Evolutionary conservation across 1,284 basidiomycete species (phyloP), one percentile per base, ranked within the genome.

Genomic region (Ustilago shanxiensis): DNA sequence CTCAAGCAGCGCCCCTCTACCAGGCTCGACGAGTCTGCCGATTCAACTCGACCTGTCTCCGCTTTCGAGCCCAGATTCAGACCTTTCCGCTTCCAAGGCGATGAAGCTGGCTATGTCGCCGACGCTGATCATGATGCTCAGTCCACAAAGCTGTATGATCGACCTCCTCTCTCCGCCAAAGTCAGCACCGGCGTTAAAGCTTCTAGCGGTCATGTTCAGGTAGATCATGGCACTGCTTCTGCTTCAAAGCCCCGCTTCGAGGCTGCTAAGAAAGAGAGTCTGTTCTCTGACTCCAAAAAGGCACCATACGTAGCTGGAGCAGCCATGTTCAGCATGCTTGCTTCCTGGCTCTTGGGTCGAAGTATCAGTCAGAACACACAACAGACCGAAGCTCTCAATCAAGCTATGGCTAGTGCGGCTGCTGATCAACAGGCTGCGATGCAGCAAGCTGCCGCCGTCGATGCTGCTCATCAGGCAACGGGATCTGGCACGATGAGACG

Each of bases 101-200:
- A 65, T 22, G 54, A 65, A 18, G 50, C 26, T 28, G 68, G 68
- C 33, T 71, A 71, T 41, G 35, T 31, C 26, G 59, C 39, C n/a
- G 68, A 71, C 29, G 49, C 44, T 35, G 68, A 71, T 31, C 41
- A 20, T 20, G 58, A 47, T 10, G 0, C 18, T 11, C 33, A 29
- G 1, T 0, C 8, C 3, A 18, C 33, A 39, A 71, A 41, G 29
- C 26, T 20, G 4, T 58, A 65, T 54, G 44, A 50, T 1, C n/a
- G 49, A 22, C 62, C 61, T 44, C 41, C 41, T 44, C 20, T 22
- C 20, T 44, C 41, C 8, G 20, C 41, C n/a, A 44, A 20, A n/a
- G n/a, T 44, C 11, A 22, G 41, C 41, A 44, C 20, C 4, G n/a
- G n/a, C 11, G 41, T 14, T 8, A 7, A 44, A 8, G 41, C 18